Base-by-base conservation (phyloP, 73 alveolate genomes). In the Paramecium tetraurelia region DNA sequence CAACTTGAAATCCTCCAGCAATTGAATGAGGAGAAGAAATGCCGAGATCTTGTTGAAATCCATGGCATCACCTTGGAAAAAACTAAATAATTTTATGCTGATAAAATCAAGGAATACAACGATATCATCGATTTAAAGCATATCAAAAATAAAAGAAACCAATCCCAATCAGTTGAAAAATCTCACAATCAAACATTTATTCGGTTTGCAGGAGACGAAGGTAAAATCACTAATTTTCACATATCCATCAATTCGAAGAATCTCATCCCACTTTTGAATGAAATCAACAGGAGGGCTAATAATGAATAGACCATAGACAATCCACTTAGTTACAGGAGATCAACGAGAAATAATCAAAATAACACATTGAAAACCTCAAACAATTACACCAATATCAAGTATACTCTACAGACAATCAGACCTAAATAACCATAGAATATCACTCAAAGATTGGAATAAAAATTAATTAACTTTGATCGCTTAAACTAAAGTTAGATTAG, bases 71-170 rank as follows among this genome's bases (percentile, higher is more conserved):
- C 58, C 3, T 38, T 75, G 6, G 46, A 75, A 75, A 41, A 24
- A 35, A 75, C 87, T 4, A 75, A 75, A 75, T 22, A 75, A 20
- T 75, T 75, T 41, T 75, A 75, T 41, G 59, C 59, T 12, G 87
- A 75, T 9, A 75, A 75, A 75, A 75, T 75, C 59, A 75, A 75
- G 35, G 87, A 75, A 75, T 75, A 75, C 27, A 75, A 75, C 16
- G 87, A 75, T 38, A 14, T 75, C 1, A 35, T 75, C 4, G 59
- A 75, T 75, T 38, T 75, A 7, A 75, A 41, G 35, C 87, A 75
- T 75, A 21, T 75, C 3, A 75, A 33, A 12, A 75, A 29, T 9
- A 63, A 63, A 63, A 63, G 84, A 63, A 16, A 14, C 11, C 22
- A 27, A 27, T 63, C 84, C 12, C 7, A 63, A 63, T 63, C 20